These are phyloP conservation scores for Carex parvula DNA, from an alignment of 176 grass and related monocot genomes.

Conservation along the genomic window DNA sequence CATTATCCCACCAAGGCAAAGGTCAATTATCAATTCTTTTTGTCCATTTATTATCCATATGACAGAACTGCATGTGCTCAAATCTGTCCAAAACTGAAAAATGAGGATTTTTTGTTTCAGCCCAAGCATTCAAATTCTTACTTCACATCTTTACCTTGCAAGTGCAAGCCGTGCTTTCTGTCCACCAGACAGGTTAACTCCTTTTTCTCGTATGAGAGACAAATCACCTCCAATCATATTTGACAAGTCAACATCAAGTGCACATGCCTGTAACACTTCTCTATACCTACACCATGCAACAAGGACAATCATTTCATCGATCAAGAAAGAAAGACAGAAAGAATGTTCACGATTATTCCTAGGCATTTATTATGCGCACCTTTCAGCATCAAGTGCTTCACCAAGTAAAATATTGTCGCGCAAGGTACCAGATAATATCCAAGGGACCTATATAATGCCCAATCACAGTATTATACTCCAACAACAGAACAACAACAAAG, in stretches of 20 bases:
- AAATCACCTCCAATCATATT: slow-evolving; percentile 68
- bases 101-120: neutral
- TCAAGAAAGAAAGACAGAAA: neutral
- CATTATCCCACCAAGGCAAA: neutral
- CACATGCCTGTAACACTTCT: slow-evolving; percentile 83
- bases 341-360: neutral
- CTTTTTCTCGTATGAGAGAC: slow-evolving; percentile 82
- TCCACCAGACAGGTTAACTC: slow-evolving; percentile 90
- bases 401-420: slow-evolving; percentile 92
- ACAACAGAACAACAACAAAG: slow-evolving; percentile 15
- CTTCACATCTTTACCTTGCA: slow-evolving; percentile 49
- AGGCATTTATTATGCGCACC: slow-evolving; percentile 31
- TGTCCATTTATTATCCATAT: neutral
- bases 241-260: slow-evolving; percentile 84
- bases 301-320: slow-evolving; percentile 13
- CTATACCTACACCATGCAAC: slow-evolving; percentile 53
- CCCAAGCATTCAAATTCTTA: neutral
- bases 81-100: neutral
- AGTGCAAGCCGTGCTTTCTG: slow-evolving; percentile 87
- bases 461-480: neutral
- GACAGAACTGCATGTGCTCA: neutral
- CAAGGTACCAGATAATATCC: slow-evolving; percentile 80
- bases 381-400: slow-evolving; percentile 60
- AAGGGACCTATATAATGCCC: slow-evolving; percentile 57
- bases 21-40: slow-evolving; percentile 6